Percentiles rank a stretch among this genome's conserved stretches.
Conservation (phyloP, 2,329 filamentous ascomycete species). For the Orbilia brochopaga region DNA sequence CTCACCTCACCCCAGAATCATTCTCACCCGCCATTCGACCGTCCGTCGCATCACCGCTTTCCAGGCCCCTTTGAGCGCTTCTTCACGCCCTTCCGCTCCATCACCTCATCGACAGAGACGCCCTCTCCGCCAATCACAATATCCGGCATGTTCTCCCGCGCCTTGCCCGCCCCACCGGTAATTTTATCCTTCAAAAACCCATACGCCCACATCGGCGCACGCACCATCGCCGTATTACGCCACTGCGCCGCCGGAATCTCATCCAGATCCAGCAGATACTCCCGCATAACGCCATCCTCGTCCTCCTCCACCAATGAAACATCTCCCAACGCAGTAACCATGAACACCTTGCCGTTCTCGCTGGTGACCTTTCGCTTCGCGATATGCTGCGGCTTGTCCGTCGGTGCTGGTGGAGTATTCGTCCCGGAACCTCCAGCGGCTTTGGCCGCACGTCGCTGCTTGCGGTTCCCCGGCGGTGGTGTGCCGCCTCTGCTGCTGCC, state of each 20-base stretch:
- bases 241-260: slow-evolving; percentile 80
- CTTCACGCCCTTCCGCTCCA: slow-evolving; percentile 49
- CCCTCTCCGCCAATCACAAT: slow-evolving; percentile 58
- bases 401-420: slow-evolving; percentile 61
- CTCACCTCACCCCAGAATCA: too few relatives aligned
- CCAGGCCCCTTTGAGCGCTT: slow-evolving; percentile 32
- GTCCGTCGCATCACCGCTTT: slow-evolving; percentile 14
- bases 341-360: slow-evolving; percentile 91
- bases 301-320: slow-evolving; percentile 94
- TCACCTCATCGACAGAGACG: slow-evolving; percentile 59
- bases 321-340: slow-evolving; percentile 89
- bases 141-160: slow-evolving; percentile 56
- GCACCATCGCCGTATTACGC: slow-evolving; percentile 80
- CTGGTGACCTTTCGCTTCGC: slow-evolving; percentile 82
- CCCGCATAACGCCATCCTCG: slow-evolving; percentile 80
- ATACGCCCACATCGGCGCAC: slow-evolving; percentile 77
- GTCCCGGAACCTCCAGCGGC: slow-evolving; percentile 59
- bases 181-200: slow-evolving; percentile 64
- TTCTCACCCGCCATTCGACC: background rate
- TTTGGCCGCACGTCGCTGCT: slow-evolving; percentile 60
- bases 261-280: slow-evolving; percentile 86
- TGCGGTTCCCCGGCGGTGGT: slow-evolving; percentile 59
- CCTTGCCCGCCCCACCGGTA: slow-evolving; percentile 57
- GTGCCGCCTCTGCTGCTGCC: slow-evolving; percentile 19
- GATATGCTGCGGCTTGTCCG: slow-evolving; percentile 70